Conservation (phyloP, 129 eudicot genomes). For the Smallanthus sonchifolius region DNA sequence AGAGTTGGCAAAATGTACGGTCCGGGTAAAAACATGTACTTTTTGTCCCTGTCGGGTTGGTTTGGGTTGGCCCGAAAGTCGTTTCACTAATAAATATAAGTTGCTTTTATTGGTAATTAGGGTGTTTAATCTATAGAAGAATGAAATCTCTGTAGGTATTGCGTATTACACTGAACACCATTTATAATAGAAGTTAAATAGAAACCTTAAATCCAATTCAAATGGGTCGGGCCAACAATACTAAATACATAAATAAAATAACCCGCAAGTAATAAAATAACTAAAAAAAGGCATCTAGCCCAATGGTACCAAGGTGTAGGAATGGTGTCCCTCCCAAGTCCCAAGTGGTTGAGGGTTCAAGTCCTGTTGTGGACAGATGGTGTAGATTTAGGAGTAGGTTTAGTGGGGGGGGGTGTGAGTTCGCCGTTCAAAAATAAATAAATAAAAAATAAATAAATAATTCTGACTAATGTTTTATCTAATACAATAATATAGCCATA, state of each 20-base stretch:
- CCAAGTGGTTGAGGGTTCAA: too few species aligned
- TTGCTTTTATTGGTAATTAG: not conserved
- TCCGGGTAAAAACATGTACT: not conserved
- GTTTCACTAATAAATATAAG: not conserved
- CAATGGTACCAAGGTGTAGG: too few species aligned
- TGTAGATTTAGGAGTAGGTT: too few species aligned
- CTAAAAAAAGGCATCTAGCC: too few species aligned
- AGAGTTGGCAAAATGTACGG: not conserved
- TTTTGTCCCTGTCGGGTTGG: not conserved
- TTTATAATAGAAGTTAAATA: too few species aligned
- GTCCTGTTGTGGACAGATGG: too few species aligned
- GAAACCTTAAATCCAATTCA: too few species aligned
- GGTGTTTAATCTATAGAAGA: not conserved
- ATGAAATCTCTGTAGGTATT: not conserved
- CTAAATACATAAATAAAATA: not conserved
- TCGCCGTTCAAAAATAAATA: too few species aligned
- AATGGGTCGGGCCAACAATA: not conserved
- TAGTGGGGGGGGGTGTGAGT: too few species aligned
- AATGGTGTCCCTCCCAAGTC: too few species aligned
- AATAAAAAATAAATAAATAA: too few species aligned
- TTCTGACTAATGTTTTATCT: too few species aligned
- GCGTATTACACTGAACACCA: not conserved
- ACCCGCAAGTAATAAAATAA: not conserved
- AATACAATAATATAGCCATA: not conserved
- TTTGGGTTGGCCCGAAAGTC: not conserved